These are phyloP conservation scores for Thalia dealbata DNA, from an alignment of 176 grass and related monocot genomes.

Conservation along the genomic window DNA sequence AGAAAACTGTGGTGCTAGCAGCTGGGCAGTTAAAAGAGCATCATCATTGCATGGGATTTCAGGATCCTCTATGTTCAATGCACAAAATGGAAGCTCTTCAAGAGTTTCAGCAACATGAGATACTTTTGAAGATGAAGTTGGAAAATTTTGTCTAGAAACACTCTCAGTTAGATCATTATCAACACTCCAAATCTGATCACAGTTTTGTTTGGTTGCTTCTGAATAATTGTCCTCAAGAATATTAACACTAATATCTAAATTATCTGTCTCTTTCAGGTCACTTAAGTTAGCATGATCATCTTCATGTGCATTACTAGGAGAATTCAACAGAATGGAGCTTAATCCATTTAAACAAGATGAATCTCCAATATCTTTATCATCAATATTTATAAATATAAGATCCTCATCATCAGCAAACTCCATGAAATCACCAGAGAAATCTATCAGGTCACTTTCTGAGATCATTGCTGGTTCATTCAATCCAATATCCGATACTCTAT, in stretches of 20 bases:
- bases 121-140: slow-evolving; percentile 29
- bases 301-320: slow-evolving; percentile 42
- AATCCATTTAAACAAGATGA: slow-evolving; percentile 2
- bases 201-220: slow-evolving; percentile 26
- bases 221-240: slow-evolving; percentile 25
- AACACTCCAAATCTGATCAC: slow-evolving; percentile 31
- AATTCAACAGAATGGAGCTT: slow-evolving; percentile 36
- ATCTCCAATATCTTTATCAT: slow-evolving; percentile 16
- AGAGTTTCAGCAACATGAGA: slow-evolving; percentile 18
- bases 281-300: slow-evolving; percentile 19
- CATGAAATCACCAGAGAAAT: slow-evolving; percentile 35
- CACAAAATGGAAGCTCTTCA: slow-evolving; percentile 21
- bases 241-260: slow-evolving; percentile 11
- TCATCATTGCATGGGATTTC: slow-evolving; percentile 65
- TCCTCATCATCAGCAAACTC: slow-evolving; percentile 42
- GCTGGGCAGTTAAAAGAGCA: slow-evolving; percentile 22
- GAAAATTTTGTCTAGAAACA: slow-evolving; percentile 30
- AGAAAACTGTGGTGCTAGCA: slow-evolving; percentile 16
- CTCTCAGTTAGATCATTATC: slow-evolving; percentile 17
- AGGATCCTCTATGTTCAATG: slow-evolving; percentile 47
- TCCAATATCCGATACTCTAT: slow-evolving; percentile 29
- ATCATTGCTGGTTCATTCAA: slow-evolving; percentile 25
- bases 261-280: slow-evolving; percentile 24
- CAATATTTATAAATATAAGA: slow-evolving; percentile 48
- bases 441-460: slow-evolving; percentile 48